Conservation (phyloP, 768 basidiomycete genomes). For the Chalciporus chontae region DNA sequence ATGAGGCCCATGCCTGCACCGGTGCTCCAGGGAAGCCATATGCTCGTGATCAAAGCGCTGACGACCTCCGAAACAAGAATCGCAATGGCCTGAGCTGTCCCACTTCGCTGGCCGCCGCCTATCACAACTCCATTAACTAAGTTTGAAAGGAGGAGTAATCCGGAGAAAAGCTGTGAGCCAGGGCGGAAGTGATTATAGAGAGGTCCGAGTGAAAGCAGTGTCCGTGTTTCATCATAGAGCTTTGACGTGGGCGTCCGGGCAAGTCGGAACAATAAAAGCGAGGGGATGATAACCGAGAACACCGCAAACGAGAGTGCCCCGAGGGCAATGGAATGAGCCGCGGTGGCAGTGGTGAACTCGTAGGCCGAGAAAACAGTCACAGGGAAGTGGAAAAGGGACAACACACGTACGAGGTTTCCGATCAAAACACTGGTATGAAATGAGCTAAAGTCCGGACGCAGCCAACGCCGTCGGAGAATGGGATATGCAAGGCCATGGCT, state of each 20-base stretch:
- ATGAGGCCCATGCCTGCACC: constrained; percentile 96
- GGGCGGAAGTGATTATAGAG: constrained; percentile 94
- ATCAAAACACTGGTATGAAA: constrained; percentile 80
- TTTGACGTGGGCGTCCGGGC: constrained; percentile 80
- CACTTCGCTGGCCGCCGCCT: constrained; percentile 86
- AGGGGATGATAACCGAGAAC: constrained; percentile 76
- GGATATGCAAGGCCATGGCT: too few relatives aligned
- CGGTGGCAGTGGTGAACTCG: constrained; percentile 41
- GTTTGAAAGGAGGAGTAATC: constrained; percentile 77
- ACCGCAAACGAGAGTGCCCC: constrained; percentile 78
- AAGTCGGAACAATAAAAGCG: constrained; percentile 72
- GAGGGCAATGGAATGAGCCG: constrained; percentile 64
- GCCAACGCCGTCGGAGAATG: constrained; percentile 29
- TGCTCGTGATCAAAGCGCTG: constrained; percentile 82
- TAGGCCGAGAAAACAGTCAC: constrained; percentile 90
- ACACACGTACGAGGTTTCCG: constrained; percentile 88
- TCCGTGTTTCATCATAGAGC: constrained; percentile 92
- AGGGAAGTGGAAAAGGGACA: constrained; percentile 92
- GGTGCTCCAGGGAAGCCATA: constrained; percentile 96
- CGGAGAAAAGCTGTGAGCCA: constrained; percentile 86
- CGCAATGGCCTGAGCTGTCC: constrained; percentile 88
- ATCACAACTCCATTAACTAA: constrained; percentile 80
- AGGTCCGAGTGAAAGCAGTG: constrained; percentile 84
- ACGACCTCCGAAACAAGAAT: constrained; percentile 86
- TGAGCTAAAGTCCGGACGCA: constrained; percentile 59